Evolutionary conservation across 2,329 filamentous ascomycete species (phyloP), one percentile per base, ranked within the genome.

Genomic region (Xylariaceae sp.): DNA sequence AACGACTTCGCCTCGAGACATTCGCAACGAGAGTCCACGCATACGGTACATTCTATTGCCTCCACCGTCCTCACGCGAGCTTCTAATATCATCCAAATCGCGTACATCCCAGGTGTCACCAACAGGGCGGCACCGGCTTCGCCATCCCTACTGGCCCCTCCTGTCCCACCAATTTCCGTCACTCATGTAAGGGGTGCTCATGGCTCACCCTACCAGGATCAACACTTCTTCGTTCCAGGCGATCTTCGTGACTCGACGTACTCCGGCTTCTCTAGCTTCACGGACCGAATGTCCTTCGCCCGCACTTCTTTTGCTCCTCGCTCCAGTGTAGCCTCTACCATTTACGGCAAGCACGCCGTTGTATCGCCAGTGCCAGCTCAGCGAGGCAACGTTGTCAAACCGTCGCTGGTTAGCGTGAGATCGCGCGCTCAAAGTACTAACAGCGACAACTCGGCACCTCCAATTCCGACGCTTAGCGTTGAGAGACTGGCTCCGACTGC

Each of bases 31-130:
- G 84, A 88, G 57, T 94, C 92, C 9, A 89, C 90, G 50, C 86
- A 94, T 72, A 90, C 90, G n/a, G 88, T 93, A 57, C 84, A 88
- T 69, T 97, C 93, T 10, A 91, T 99, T 71, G 94, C 94, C 13
- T 97, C 92, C 8, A 97, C 93, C 30, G 92, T 97, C 60, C 83
- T 97, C 61, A 97, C 94, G 15, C 87, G 94, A 63, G 94, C 94
- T 53, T 97, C 94, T 70, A 99, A 99, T 78, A 93, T 99, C 72
- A 99, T 99, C 69, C 94, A 97, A 76, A 99, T 99, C 75, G 94
- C 94, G 58, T 99, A 97, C 74, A 97, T 99, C 66, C 94, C 94
- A 11, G 94, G 94, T 61, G 92, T 97, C 69, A 97, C 91, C 61
- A 97, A 97, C 76, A 85, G 93, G 66, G 92, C 92, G 10, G 87